Conservation (phyloP, 2,329 filamentous ascomycete species). For the Bimuria novae-zelandiae region DNA sequence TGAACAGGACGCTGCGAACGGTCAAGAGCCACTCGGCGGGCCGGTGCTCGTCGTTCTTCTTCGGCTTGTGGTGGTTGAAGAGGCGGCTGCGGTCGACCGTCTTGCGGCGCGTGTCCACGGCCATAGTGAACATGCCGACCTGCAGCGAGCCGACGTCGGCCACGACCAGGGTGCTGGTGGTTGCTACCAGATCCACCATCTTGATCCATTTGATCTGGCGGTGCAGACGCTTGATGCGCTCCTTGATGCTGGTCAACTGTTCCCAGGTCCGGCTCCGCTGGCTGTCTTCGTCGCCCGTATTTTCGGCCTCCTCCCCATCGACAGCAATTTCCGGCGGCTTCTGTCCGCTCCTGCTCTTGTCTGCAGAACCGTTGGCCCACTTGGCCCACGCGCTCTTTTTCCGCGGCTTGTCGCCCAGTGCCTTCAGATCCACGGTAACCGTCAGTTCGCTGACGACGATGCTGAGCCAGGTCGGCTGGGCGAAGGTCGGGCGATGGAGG, state of each 20-base stretch:
- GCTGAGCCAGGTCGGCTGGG: slow-evolving; percentile 95
- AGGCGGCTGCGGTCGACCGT: slow-evolving; percentile 89
- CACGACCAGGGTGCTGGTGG: slow-evolving; percentile 76
- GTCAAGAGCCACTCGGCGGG: slow-evolving; percentile 95
- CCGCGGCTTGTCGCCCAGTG: slow-evolving; percentile 54
- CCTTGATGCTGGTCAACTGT: slow-evolving; percentile 76
- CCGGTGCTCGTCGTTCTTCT: slow-evolving; percentile 61
- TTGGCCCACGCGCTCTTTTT: slow-evolving; percentile 37
- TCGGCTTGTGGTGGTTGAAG: slow-evolving; percentile 68
- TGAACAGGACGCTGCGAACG: slow-evolving; percentile 84
- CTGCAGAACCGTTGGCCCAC: slow-evolving; percentile 37
- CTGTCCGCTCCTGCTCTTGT: slow-evolving; percentile 24
- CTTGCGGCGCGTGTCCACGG: slow-evolving; percentile 88
- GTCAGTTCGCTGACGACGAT: slow-evolving; percentile 84
- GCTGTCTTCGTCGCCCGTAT: slow-evolving; percentile 39
- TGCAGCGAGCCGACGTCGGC: slow-evolving; percentile 83
- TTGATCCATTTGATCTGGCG: slow-evolving; percentile 85
- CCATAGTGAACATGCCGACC: slow-evolving; percentile 80
- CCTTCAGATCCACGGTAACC: slow-evolving; percentile 77
- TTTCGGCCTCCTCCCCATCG: slow-evolving; percentile 22
- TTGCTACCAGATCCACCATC: slow-evolving; percentile 85
- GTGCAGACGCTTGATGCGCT: slow-evolving; percentile 84
- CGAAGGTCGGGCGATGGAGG: slow-evolving; percentile 91
- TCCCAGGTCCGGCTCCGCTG: slow-evolving; percentile 77
- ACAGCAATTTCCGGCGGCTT: slow-evolving; percentile 24